Base-by-base conservation (phyloP, 148 eudicot genomes). In the Suaeda aralocaspica region DNA sequence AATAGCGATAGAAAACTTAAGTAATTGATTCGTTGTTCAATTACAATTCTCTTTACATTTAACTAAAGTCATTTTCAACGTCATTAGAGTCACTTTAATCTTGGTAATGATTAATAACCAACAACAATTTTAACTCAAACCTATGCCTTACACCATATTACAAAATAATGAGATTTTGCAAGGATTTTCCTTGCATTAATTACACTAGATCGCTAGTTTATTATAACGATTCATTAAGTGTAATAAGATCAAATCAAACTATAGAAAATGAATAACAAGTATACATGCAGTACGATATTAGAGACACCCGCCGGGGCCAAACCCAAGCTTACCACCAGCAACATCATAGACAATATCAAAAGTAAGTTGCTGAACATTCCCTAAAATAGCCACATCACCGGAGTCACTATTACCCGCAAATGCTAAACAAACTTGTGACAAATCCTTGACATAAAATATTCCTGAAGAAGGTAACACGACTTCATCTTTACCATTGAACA, bases 291-390 rank as follows among this genome's bases (percentile, higher is more conserved):
- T 45, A 45, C 2, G 5, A 45, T 45, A 45, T 34, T 46, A 78
- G 16, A 42, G 9, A 79, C 96, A 90, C 4, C 87, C 91, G 74
- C 74, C 80, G 15, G 84, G 66, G 8, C 81, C 90, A 76, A 90
- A 88, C 30, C 97, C 97, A 44, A 92, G 71, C 70, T 77, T 84
- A 57, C 86, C 86, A 49, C 85, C 96, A 26, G 70, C 84, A 42
- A 92, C 89, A 73, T 92, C 92, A 73, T 92, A 89, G 28, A 86
- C 83, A 59, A 92, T 72, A 59, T 89, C 83, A 59, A 92, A 60
- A 0, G 89, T 80, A 64, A 80, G 77, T 64, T 92, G 97, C 45
- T 92, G 97, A 9, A 78, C 59, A 44, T 86, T 92, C 24, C 97
- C 97, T 9, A 85, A 70, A 16, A 92, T 89, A 5, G 74, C 84